These are phyloP conservation scores for Thelonectria discophora DNA, from an alignment of 2,329 filamentous ascomycete genomes.

Conservation along the genomic window DNA sequence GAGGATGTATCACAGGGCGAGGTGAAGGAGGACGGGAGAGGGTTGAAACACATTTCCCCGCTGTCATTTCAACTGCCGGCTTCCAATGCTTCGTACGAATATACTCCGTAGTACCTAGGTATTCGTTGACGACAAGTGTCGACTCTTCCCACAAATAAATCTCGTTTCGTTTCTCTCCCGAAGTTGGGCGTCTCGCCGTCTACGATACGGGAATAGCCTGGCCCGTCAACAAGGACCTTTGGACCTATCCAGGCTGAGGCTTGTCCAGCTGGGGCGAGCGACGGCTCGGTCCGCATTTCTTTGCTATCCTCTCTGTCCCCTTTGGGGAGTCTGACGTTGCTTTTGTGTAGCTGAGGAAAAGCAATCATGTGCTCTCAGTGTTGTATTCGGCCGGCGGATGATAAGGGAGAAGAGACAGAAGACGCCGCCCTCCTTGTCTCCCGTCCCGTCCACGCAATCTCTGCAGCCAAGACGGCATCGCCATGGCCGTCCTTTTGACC, in stretches of 20 bases:
- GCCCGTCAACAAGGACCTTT: too few relatives aligned
- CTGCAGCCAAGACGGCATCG: neutral
- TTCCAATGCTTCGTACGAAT: too few relatives aligned
- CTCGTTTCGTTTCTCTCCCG: too few relatives aligned
- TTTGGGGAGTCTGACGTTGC: neutral
- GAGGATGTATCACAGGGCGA: too few relatives aligned
- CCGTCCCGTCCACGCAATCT: neutral
- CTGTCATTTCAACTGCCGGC: too few relatives aligned
- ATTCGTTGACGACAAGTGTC: too few relatives aligned
- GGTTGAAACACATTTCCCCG: too few relatives aligned
- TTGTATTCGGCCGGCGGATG: neutral
- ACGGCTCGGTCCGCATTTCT: constrained; percentile 25
- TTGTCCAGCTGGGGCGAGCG: constrained; percentile 5
- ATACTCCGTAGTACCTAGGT: too few relatives aligned
- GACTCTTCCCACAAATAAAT: too few relatives aligned
- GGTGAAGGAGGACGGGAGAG: too few relatives aligned
- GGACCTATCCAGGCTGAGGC: too few relatives aligned
- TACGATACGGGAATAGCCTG: neutral
- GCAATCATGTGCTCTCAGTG: neutral
- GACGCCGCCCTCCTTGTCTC: neutral
- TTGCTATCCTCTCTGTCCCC: neutral
- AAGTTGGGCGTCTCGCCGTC: constrained; percentile 6
- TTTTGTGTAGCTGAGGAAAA: neutral
- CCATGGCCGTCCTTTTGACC: constrained; percentile 5
- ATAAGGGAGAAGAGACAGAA: neutral